Conservation (phyloP, 306 rosid genomes). For the Dryas alaskensis region DNA sequence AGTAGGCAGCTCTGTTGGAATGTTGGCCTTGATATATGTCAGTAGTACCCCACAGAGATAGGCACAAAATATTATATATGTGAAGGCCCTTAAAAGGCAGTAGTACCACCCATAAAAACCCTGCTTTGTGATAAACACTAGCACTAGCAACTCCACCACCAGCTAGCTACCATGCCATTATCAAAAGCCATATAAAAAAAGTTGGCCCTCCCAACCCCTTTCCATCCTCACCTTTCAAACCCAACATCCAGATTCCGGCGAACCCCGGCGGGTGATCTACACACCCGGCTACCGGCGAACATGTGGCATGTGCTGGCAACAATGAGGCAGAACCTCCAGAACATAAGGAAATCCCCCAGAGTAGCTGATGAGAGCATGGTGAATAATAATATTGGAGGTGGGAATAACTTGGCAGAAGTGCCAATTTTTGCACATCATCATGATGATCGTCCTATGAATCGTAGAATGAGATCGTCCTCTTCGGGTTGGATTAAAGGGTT, state of each 20-base stretch:
- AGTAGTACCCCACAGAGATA: conserved; percentile 35
- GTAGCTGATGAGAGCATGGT: conserved; percentile 92
- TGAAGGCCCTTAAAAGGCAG: conserved; percentile 45
- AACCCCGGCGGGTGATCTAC: too few relatives aligned
- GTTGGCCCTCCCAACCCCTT: conserved; percentile 26
- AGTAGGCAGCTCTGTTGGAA: conserved; percentile 50
- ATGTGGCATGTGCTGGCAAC: conserved; percentile 44
- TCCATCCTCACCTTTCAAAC: not conserved
- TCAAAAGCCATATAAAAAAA: conserved; percentile 30
- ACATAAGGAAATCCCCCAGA: conserved; percentile 59
- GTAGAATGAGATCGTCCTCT: not conserved
- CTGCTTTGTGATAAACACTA: conserved; percentile 56
- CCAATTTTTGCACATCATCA: conserved; percentile 29
- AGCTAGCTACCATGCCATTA: conserved; percentile 33
- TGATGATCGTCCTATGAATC: conserved; percentile 43
- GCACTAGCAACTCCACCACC: conserved; percentile 56
- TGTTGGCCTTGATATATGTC: conserved; percentile 31
- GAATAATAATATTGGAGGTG: conserved; percentile 16
- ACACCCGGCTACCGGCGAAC: not conserved
- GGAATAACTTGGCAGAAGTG: conserved; percentile 29
- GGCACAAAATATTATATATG: conserved; percentile 15
- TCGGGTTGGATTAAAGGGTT: conserved; percentile 30
- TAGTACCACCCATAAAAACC: conserved; percentile 23
- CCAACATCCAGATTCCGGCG: not conserved
- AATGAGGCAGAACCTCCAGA: conserved; percentile 49